Evolutionary conservation across 805 yeast species (phyloP).

Genomic region (Kuraishia piskuri): DNA sequence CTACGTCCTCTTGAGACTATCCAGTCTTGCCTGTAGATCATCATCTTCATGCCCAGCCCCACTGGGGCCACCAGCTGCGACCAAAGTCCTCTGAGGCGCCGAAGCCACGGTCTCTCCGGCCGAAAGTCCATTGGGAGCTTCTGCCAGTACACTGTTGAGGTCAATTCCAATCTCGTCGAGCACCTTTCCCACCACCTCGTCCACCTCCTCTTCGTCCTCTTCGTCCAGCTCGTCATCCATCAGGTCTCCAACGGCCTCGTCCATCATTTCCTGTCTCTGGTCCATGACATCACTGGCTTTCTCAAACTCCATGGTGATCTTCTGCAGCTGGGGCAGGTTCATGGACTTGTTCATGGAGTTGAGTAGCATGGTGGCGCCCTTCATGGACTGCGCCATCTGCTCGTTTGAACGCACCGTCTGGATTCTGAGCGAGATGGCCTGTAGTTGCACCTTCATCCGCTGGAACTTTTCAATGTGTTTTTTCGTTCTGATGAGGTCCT

Average conservation of each 20-base stretch:
- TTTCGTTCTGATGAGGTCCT: slow-evolving; percentile 86
- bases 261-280: slow-evolving; percentile 98
- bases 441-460: slow-evolving; percentile 89
- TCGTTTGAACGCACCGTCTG: slow-evolving; percentile 90
- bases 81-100: slow-evolving; percentile 31
- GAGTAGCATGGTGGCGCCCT: slow-evolving; percentile 80
- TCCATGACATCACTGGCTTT: slow-evolving; percentile 94
- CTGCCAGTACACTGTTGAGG: slow-evolving; percentile 41
- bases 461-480: slow-evolving; percentile 80
- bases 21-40: slow-evolving; percentile 81
- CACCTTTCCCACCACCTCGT: slow-evolving; percentile 84
- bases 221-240: slow-evolving; percentile 86
- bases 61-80: slow-evolving; percentile 23
- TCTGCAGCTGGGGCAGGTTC: slow-evolving; percentile 84
- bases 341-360: slow-evolving; percentile 83
- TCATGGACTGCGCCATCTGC: slow-evolving; percentile 92
- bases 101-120: slow-evolving; percentile 10
- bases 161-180: slow-evolving; percentile 95
- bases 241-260: slow-evolving; percentile 93
- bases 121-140: slow-evolving; percentile 29
- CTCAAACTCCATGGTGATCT: slow-evolving; percentile 93
- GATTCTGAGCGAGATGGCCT: slow-evolving; percentile 85
- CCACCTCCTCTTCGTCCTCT: slow-evolving; percentile 78
- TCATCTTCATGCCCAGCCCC: slow-evolving; percentile 50
- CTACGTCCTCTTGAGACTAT: slow-evolving; percentile 57